Conservation (phyloP, 306 rosid genomes). For the Cucurbita argyrosperma region DNA sequence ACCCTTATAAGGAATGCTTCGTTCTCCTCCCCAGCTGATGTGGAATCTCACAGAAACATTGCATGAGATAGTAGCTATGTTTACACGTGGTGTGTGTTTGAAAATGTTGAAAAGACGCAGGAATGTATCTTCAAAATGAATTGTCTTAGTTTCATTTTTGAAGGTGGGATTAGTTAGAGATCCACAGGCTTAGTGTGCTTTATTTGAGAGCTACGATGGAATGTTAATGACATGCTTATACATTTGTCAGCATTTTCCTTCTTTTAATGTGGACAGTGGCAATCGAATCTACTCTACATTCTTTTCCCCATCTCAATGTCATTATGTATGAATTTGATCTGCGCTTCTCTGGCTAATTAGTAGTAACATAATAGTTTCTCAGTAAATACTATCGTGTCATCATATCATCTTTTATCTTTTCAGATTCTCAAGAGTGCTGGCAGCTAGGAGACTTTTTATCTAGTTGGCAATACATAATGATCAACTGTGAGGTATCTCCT, state of each 20-base stretch:
- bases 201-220: not conserved
- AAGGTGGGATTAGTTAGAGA: not conserved
- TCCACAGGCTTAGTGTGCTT: not conserved
- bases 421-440: conserved; percentile 88
- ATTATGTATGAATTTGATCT: not conserved
- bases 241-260: not conserved
- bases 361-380: not conserved
- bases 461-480: conserved; percentile 84
- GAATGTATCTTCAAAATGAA: not conserved
- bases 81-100: not conserved
- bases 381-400: not conserved
- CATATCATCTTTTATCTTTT: conserved; percentile 6
- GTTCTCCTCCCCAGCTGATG: too few relatives aligned
- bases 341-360: not conserved
- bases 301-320: not conserved
- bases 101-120: not conserved
- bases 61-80: not conserved
- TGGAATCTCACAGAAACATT: not conserved
- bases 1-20: too few relatives aligned
- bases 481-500: conserved; percentile 72
- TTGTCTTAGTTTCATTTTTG: not conserved
- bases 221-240: not conserved
- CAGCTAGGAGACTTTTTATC: conserved; percentile 86
- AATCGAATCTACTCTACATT: not conserved
- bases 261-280: not conserved